Conservation (phyloP, 139 green algal species). For the Ulvella scutata region DNA sequence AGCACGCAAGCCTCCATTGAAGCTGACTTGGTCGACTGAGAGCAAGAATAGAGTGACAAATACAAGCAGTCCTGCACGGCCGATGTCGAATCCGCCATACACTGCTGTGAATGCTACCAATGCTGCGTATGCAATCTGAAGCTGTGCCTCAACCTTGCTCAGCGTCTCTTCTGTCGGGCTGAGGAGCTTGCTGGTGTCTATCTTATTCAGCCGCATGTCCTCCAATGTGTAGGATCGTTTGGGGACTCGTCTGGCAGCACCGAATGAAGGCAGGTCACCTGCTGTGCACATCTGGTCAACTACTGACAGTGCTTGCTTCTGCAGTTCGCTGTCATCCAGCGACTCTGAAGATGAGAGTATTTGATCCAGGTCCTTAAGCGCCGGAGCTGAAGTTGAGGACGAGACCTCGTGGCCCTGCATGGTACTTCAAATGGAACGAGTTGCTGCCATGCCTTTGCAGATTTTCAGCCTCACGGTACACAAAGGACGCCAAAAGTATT, state of each 20-base stretch:
- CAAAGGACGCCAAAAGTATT: no score
- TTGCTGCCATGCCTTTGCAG: no score
- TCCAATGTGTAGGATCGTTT: conserved; percentile 48
- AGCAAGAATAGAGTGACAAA: conserved; percentile 27
- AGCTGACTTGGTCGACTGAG: conserved; percentile 30
- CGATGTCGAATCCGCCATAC: background rate
- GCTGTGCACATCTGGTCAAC: background rate
- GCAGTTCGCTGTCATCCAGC: no score
- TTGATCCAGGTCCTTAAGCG: no score
- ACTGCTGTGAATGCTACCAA: background rate
- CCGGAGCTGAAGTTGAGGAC: no score
- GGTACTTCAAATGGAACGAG: no score
- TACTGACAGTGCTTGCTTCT: no score
- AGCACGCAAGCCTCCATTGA: conserved; percentile 46
- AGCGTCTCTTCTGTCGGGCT: conserved; percentile 56
- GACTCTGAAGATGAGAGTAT: no score
- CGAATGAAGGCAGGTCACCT: conserved; percentile 4
- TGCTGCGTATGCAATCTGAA: conserved; percentile 13
- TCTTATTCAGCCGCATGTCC: conserved; percentile 68
- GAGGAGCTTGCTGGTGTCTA: conserved; percentile 52
- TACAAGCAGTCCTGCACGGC: conserved; percentile 13
- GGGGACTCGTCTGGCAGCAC: conserved; percentile 19
- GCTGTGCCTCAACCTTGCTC: conserved; percentile 15
- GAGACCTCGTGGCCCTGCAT: no score
- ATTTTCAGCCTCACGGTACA: no score